Conservation (phyloP, 306 rosid genomes). For the Quercus rubra region DNA sequence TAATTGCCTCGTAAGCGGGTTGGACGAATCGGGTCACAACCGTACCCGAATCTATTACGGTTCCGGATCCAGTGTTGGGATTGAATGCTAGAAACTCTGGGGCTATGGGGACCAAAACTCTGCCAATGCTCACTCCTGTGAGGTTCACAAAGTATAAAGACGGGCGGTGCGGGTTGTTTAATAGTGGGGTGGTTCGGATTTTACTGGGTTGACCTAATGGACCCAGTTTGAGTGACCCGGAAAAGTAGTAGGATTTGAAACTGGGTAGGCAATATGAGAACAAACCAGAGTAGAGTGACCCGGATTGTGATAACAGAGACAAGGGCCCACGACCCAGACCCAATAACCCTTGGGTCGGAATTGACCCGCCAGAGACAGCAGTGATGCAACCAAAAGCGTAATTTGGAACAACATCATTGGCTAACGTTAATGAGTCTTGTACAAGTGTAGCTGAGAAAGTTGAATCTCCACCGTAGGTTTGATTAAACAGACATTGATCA, state of each 20-base stretch:
- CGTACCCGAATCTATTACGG: slow-evolving; percentile 86
- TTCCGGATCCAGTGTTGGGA: slow-evolving; percentile 72
- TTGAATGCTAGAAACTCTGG: slow-evolving; percentile 45
- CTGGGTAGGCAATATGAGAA: slow-evolving; percentile 91
- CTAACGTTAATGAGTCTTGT: slow-evolving; percentile 50
- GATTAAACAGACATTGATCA: slow-evolving; percentile 57
- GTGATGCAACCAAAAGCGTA: slow-evolving; percentile 71
- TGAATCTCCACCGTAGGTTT: slow-evolving; percentile 75
- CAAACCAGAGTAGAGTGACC: slow-evolving; percentile 55
- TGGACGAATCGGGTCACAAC: slow-evolving; percentile 68
- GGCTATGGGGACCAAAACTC: slow-evolving; percentile 38
- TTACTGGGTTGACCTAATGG: slow-evolving; percentile 71
- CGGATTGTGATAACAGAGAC: slow-evolving; percentile 67
- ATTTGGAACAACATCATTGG: slow-evolving; percentile 32
- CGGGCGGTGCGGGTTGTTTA: slow-evolving; percentile 68
- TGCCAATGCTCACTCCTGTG: slow-evolving; percentile 69
- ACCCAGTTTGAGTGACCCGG: slow-evolving; percentile 85
- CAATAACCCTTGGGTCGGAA: slow-evolving; percentile 81
- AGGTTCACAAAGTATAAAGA: slow-evolving; percentile 81
- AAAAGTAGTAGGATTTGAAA: slow-evolving; percentile 81
- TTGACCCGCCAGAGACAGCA: slow-evolving; percentile 43
- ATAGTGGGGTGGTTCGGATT: slow-evolving; percentile 78
- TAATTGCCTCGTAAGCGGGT: slow-evolving; percentile 58
- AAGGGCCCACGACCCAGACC: slow-evolving; percentile 89
- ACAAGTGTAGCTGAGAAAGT: slow-evolving; percentile 67